These are phyloP conservation scores for Chlorella sp. DNA, from an alignment of 139 green algal genomes.

Conservation along the genomic window DNA sequence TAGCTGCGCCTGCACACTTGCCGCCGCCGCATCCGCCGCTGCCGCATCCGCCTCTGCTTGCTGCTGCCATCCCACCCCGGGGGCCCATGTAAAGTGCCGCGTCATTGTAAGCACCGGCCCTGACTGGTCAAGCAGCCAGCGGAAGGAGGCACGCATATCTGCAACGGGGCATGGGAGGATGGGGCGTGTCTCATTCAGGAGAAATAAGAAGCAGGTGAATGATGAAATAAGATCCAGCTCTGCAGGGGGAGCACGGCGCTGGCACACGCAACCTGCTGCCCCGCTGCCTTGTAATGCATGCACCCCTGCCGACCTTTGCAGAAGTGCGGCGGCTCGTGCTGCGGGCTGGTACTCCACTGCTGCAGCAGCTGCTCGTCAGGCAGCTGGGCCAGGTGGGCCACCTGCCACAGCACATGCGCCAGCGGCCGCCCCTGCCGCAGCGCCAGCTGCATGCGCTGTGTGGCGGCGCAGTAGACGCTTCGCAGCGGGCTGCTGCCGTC, in stretches of 20 bases:
- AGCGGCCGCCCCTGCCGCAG: neutral
- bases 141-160: conserved; percentile 7
- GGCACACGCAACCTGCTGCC: neutral
- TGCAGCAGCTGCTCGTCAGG: conserved; percentile 15
- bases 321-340: conserved; percentile 27
- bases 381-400: neutral
- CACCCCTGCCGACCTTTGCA: neutral
- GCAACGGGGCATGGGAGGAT: neutral
- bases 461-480: neutral
- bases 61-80: neutral
- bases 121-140: conserved; percentile 20
- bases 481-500: neutral
- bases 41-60: neutral
- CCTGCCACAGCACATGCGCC: neutral
- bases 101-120: neutral
- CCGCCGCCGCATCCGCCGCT: neutral
- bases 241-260: too few species aligned
- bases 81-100: neutral
- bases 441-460: neutral
- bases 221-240: neutral
- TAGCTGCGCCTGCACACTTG: neutral
- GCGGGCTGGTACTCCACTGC: conserved; percentile 1
- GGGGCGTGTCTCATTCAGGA: neutral
- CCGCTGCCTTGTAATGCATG: neutral
- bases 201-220: too few species aligned